Base-by-base conservation (phyloP, 2,329 filamentous ascomycete genomes). In the Apiospora kogelbergensis region DNA sequence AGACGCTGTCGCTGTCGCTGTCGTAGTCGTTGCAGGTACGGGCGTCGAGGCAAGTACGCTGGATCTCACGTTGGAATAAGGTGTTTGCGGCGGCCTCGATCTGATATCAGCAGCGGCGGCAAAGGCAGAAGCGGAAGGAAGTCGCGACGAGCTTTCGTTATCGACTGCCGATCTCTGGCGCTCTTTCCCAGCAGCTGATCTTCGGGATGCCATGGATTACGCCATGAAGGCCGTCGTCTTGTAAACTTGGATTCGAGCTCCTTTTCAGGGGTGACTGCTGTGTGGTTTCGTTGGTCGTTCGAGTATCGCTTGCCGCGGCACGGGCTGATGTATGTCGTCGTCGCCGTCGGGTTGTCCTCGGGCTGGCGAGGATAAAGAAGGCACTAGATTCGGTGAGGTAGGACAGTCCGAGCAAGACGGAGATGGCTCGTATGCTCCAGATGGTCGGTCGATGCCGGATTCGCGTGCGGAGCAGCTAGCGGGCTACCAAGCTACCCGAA, bases 181-280 rank as follows among this genome's bases (percentile, higher is more conserved):
- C 82, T 78, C 78, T 75, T 81, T 83, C 81, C 81, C 80, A 80
- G 79, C 73, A 78, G 74, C 68, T 73, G 72, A 77, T 77, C 81
- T 89, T 88, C 84, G 87, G 85, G 89, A 87, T 88, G 87, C 87
- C 88, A 89, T 89, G 86, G 85, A 87, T 87, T 89, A 89, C 87
- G 87, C 87, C 87, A 89, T 89, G 80, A 86, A 83, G 85, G 71
- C 73, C 40, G 65, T 30, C 65, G 53, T 60, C 20, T 37, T n/a
- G 53, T 60, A 33, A 37, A 37, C 17, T 30, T 60, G 26, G 53
- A 60, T 60, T 60, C 30, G 53, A 60, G 30, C 53, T 60, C 26
- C 53, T 33, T 60, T 60, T 9, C 53, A 60, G 33, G 26, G 30
- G 10, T 60, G 53, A 26, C 30, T 33, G 20, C 13, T 42, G 7